Evolutionary conservation across 768 basidiomycete genomes (phyloP).

Genomic region (Russula griseocarnosa): DNA sequence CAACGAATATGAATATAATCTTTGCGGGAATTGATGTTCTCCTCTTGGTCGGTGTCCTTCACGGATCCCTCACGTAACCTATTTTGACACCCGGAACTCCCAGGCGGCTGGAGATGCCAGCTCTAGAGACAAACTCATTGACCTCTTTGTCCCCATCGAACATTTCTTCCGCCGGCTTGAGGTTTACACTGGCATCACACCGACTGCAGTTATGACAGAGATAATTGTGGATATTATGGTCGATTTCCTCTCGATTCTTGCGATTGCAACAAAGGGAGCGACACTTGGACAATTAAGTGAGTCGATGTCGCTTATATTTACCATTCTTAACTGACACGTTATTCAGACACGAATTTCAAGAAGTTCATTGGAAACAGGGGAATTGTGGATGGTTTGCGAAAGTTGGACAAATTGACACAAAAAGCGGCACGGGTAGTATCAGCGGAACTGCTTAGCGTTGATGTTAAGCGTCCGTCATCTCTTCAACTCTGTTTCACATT

Average conservation of each 20-base stretch:
- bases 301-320: background rate
- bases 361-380: no score
- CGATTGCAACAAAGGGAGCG: background rate
- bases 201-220: background rate
- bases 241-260: background rate
- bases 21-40: background rate
- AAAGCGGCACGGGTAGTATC: no score
- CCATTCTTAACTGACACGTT: no score
- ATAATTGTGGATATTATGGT: background rate
- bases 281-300: constrained; percentile 3
- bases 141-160: background rate
- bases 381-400: no score
- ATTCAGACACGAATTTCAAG: no score
- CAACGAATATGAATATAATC: background rate
- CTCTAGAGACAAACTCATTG: background rate
- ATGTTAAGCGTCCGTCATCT: no score
- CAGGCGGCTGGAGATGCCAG: background rate
- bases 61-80: accelerated
- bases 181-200: background rate
- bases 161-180: background rate
- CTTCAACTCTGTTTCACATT: no score
- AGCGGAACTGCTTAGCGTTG: no score
- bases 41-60: background rate
- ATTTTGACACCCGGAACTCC: background rate
- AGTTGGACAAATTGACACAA: no score